These are phyloP conservation scores for Lipomyces yamanashiensis DNA, from an alignment of 805 yeast genomes.

Conservation along the genomic window DNA sequence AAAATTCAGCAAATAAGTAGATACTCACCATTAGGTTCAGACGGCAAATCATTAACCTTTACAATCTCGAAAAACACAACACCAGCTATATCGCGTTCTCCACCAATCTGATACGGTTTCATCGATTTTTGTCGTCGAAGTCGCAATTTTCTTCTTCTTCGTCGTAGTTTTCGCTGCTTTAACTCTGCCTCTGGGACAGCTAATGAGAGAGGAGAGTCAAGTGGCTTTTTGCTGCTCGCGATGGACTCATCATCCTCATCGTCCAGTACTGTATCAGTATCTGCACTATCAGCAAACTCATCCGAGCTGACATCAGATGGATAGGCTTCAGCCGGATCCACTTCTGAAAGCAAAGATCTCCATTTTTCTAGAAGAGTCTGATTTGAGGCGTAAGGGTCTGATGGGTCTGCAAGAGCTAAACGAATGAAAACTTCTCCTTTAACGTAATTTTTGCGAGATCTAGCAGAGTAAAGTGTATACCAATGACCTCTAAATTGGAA, in stretches of 20 bases:
- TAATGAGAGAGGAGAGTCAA: too few species aligned
- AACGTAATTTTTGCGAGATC: slow-evolving; percentile 15
- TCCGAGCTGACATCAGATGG: slow-evolving; percentile 3
- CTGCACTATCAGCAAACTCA: neutral
- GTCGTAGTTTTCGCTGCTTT: neutral
- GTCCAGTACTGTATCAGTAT: neutral
- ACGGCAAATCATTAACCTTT: slow-evolving; percentile 78
- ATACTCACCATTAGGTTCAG: slow-evolving; percentile 56
- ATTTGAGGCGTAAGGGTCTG: slow-evolving; percentile 20
- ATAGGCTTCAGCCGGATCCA: neutral
- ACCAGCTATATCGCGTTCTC: slow-evolving; percentile 53
- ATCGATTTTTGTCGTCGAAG: slow-evolving; percentile 8
- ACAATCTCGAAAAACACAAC: slow-evolving; percentile 76
- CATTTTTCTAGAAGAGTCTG: slow-evolving; percentile 16
- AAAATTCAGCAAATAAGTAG: slow-evolving; percentile 6
- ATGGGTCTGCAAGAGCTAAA: slow-evolving; percentile 25
- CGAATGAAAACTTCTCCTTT: slow-evolving; percentile 22
- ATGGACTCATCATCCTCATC: neutral
- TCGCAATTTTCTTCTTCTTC: slow-evolving; percentile 2
- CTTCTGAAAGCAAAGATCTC: slow-evolving; percentile 9
- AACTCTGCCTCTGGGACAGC: neutral
- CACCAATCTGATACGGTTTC: slow-evolving; percentile 21
- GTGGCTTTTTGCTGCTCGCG: neutral
- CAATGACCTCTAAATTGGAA: slow-evolving; percentile 18
- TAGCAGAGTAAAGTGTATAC: slow-evolving; percentile 24